phyloP scores from a whole-genome alignment of 2,329 filamentous ascomycete genomes.

The Hypoxylon rubiginosum region DNA sequence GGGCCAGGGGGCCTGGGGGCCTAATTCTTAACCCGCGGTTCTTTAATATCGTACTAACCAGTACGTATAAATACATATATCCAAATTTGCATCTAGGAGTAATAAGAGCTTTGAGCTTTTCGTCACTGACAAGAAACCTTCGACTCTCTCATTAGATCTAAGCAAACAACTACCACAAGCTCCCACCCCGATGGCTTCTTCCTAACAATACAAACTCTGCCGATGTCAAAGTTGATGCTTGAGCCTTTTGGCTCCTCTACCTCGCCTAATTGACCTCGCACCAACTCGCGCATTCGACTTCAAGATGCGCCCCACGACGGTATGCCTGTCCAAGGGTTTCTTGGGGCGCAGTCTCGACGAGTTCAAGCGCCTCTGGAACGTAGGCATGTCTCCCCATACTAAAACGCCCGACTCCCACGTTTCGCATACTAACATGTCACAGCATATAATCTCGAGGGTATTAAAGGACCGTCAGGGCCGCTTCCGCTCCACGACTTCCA shows the following conservation, averaged over 20 bases:
- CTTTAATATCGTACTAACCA: neutral
- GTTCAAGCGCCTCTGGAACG: constrained; percentile 67
- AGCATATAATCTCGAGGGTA: constrained; percentile 78
- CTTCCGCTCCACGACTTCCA: constrained; percentile 76
- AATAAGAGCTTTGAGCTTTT: constrained; percentile 9
- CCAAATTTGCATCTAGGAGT: constrained; percentile 12
- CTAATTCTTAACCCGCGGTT: neutral
- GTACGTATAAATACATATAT: neutral
- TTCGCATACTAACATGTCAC: constrained; percentile 33
- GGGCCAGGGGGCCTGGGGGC: neutral
- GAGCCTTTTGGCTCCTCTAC: constrained; percentile 52
- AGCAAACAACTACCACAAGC: neutral
- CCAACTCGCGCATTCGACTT: constrained; percentile 21
- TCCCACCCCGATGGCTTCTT: constrained; percentile 18
- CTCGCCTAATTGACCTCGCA: constrained; percentile 27
- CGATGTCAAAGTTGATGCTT: constrained; percentile 49
- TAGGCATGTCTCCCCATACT: constrained; percentile 59
- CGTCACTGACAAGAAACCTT: constrained; percentile 30
- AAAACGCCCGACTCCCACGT: neutral
- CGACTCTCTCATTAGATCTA: constrained; percentile 17
- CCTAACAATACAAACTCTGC: constrained; percentile 17
- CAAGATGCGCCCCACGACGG: constrained; percentile 64
- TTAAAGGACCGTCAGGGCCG: constrained; percentile 74
- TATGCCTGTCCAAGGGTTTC: constrained; percentile 66
- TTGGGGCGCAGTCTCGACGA: constrained; percentile 71